phyloP scores from a whole-genome alignment of 1,284 basidiomycete genomes.

The Pseudozyma sp. region DNA sequence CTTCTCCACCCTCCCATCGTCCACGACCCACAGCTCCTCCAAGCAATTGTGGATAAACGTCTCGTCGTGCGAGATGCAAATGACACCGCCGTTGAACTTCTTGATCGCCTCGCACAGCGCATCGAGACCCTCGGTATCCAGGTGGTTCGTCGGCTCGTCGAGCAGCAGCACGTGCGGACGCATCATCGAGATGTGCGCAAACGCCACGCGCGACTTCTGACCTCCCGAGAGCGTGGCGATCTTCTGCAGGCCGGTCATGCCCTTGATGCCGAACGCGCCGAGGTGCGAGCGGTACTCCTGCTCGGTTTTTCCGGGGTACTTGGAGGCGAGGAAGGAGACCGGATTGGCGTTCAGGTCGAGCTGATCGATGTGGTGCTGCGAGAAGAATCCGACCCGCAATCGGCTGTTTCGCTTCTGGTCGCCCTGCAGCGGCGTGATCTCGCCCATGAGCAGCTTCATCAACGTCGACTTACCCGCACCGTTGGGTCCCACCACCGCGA shows the following conservation, averaged over 20 bases:
- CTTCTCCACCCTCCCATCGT: conserved; percentile 82
- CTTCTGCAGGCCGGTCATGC: conserved; percentile 90
- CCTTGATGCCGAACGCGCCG: conserved; percentile 98
- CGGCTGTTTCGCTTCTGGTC: conserved; percentile 90
- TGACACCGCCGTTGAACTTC: conserved; percentile 90
- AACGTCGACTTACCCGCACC: conserved; percentile 79
- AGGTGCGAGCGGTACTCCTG: conserved; percentile 95
- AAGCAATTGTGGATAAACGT: conserved; percentile 63
- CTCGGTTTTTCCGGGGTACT: conserved; percentile 93
- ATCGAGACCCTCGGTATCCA: conserved; percentile 90
- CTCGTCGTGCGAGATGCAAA: conserved; percentile 65
- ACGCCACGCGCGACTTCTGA: conserved; percentile 96
- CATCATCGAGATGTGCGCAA: conserved; percentile 88
- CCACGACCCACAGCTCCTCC: conserved; percentile 76
- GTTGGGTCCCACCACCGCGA: conserved; percentile 65
- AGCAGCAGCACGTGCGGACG: conserved; percentile 94
- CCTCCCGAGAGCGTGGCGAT: conserved; percentile 78
- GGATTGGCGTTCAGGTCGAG: conserved; percentile 85
- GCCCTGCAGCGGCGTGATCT: conserved; percentile 82
- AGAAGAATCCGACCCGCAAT: conserved; percentile 73
- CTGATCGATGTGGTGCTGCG: conserved; percentile 95
- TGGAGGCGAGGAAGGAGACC: conserved; percentile 89
- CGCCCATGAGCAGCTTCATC: conserved; percentile 94
- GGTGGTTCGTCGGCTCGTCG: conserved; percentile 98
- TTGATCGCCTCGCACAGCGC: conserved; percentile 89